These are phyloP conservation scores for Candida sojae DNA, from an alignment of 1,139 yeast genomes.

Conservation along the genomic window DNA sequence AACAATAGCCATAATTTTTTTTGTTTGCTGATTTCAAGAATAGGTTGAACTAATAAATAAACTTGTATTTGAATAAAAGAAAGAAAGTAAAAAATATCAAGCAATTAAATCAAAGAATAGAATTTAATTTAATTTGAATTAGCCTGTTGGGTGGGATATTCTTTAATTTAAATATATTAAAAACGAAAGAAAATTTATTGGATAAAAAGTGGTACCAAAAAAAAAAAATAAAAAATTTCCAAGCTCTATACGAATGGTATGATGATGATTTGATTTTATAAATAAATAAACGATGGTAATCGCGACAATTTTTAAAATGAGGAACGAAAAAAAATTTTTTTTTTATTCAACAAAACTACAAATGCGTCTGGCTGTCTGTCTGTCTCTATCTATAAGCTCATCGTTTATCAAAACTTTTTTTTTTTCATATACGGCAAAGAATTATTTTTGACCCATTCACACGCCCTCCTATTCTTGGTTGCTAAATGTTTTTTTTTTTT, in stretches of 20 bases:
- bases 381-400: too few species aligned
- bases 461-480: not conserved
- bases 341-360: too few species aligned
- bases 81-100: not conserved
- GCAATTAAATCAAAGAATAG: not conserved
- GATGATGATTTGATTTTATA: not conserved
- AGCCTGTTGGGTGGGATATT: not conserved
- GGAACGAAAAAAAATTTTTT: too few species aligned
- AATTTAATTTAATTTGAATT: not conserved
- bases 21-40: too few species aligned
- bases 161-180: conserved; percentile 1
- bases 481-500: not conserved
- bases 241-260: not conserved
- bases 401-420: too few species aligned
- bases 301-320: too few species aligned
- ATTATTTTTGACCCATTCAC: not conserved
- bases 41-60: conserved; percentile 2
- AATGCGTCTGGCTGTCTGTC: too few species aligned
- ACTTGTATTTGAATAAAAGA: too few species aligned
- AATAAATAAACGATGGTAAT: conserved; percentile 1
- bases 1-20: conserved; percentile 31
- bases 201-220: not conserved
- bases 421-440: not conserved
- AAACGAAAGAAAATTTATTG: conserved; percentile 1
- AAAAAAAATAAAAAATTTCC: not conserved